Conservation (phyloP, 1,139 yeast species). For the Petasospora fabianii region DNA sequence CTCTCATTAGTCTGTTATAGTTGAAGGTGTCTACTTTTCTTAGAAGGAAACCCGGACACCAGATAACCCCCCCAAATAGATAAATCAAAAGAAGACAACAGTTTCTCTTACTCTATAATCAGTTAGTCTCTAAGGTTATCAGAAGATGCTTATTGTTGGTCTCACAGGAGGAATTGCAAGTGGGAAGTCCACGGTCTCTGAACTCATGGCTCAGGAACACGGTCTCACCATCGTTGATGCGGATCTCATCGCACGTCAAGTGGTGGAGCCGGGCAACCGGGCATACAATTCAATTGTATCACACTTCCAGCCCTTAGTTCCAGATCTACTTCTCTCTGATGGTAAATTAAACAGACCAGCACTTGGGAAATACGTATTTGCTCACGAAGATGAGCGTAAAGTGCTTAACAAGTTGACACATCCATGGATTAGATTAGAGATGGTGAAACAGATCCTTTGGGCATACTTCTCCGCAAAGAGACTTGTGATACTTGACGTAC, state of each 20-base stretch:
- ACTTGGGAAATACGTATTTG: constrained; percentile 78
- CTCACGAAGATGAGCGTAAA: constrained; percentile 49
- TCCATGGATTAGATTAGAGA: constrained; percentile 78
- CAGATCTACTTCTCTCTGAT: constrained; percentile 52
- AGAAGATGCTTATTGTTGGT: constrained; percentile 87
- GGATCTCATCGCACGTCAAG: constrained; percentile 80
- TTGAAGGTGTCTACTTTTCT: neutral
- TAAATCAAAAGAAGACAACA: too few species aligned
- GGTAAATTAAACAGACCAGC: constrained; percentile 62
- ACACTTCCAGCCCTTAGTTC: constrained; percentile 53
- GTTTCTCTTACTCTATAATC: too few species aligned
- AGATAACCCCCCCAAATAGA: too few species aligned
- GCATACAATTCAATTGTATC: constrained; percentile 66
- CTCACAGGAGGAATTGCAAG: constrained; percentile 95
- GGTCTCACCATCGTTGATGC: constrained; percentile 75
- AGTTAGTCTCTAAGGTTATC: too few species aligned
- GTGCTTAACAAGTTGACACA: constrained; percentile 76
- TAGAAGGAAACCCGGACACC: neutral
- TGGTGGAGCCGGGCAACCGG: constrained; percentile 73
- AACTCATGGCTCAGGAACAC: constrained; percentile 47
- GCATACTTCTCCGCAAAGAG: constrained; percentile 52
- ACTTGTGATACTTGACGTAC: constrained; percentile 81
- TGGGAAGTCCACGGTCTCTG: constrained; percentile 91
- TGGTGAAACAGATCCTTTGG: constrained; percentile 50
- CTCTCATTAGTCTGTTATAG: too few species aligned